These are phyloP conservation scores for Rhizoclosmatium globosum DNA, from an alignment of 192 early-diverging fungal species.

Conservation along the genomic window DNA sequence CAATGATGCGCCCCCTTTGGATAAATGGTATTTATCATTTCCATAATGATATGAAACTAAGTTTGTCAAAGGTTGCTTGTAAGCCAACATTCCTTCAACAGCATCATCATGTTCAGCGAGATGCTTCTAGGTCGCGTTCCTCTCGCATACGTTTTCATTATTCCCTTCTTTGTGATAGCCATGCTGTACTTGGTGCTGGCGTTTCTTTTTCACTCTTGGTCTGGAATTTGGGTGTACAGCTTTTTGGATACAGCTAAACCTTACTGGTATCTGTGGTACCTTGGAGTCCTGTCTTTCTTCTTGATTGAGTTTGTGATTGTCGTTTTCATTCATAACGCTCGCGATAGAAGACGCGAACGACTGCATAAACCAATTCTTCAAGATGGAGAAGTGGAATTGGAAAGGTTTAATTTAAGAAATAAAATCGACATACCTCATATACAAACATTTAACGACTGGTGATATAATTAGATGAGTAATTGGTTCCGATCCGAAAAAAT, in stretches of 20 bases:
- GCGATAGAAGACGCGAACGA: slow-evolving; percentile 23
- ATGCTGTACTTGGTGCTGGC: background rate
- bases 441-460: too few species aligned
- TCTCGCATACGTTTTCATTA: background rate
- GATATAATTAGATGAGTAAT: too few species aligned
- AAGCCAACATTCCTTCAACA: slow-evolving; percentile 1
- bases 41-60: background rate
- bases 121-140: background rate
- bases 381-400: too few species aligned
- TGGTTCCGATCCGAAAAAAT: too few species aligned
- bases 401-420: too few species aligned
- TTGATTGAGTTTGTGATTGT: background rate
- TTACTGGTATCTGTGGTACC: background rate
- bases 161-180: background rate
- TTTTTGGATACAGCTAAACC: background rate
- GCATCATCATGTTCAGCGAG: background rate
- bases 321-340: background rate
- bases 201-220: background rate
- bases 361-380: background rate
- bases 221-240: background rate
- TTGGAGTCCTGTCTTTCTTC: background rate
- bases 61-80: background rate
- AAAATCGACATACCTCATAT: too few species aligned
- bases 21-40: background rate
- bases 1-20: background rate